Base-by-base conservation (phyloP, 805 yeast species). In the Saturnispora gosingensis region DNA sequence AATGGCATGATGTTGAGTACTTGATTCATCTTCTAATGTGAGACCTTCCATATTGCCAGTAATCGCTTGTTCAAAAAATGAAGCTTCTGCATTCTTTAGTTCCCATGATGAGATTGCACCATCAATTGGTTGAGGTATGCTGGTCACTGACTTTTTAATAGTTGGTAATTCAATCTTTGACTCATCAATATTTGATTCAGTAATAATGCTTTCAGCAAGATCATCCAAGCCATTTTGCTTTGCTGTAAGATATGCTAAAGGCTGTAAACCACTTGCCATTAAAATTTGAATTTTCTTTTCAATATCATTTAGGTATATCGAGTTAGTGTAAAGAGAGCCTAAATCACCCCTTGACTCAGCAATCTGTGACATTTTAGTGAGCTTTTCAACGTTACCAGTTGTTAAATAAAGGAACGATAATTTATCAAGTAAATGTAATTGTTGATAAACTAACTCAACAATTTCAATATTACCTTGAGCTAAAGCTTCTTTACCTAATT, bases 191-290 rank as follows among this genome's bases (percentile, higher is more conserved):
- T 85, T 96, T 25, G 90, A 78, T 54, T 85, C 82, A 42, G 76
- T 78, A 58, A 88, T 70, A 52, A 87, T 84, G 50, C 80, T 76
- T 46, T 80, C 78, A 25, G 96, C 97, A 51, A 83, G 71, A 28
- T 81, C 89, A 39, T 75, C 79, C 56, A 89, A 76, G 3, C 96
- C 97, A 59, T 83, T 86, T 28, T 93, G 74, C 66, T 85, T 87
- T 22, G 99, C 97, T 56, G 89, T 77, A 11, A 97, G 86, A 66
- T 90, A 95, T 2, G 98, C 99, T 61, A 95, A 77, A 6, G 98
- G 89, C 48, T 77, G 71, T 69, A 90, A 75, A 39, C 97, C 97
- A 48, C 85, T 82, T 59, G 84, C 81, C 48, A 84, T 77, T 59
- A 86, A 82, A 13, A 85, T 79, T 58, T 78, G 74, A 39, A 90